Evolutionary conservation across 805 yeast species (phyloP), one percentile per base, ranked within the genome.

Genomic region (Saccharomycopsis babjevae): DNA sequence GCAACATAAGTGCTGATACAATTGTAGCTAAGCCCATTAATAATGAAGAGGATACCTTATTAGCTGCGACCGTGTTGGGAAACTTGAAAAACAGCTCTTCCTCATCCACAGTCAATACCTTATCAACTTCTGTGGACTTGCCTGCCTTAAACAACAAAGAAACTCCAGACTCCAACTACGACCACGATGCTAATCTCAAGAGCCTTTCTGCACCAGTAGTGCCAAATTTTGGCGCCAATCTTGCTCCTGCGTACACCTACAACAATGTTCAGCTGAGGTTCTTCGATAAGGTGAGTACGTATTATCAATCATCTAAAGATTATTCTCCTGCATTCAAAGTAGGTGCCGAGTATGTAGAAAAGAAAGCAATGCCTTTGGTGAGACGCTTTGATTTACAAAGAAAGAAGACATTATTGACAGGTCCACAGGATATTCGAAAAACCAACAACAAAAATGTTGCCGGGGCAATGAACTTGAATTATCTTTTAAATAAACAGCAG

Each of bases 311-410:
- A 3, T 64, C 66, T 32, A 64, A 64, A 50, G 64, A 64, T 34
- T 61, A 59, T 40, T 61, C 62, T 5, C 63, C 66, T 22, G 56
- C 66, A 28, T 64, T 64, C 40, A 64, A 61, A 54, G 60, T 59
- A n/a, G 62, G 64, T 28, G 66, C 66, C 4, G 66, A 64, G 34
- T 64, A 32, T 56, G 64, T 64, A 18, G 66, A 64, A 57, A 64
- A 62, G 39, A 59, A 50, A 55, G 64, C 66, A 15, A 55, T 58
- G 16, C 66, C 66, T 28, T 59, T 64, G 13, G 64, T 64, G 20
- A 52, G 50, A 43, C 58, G 55, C 18, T 57, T 59, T 20, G 64
- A 64, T 30, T 46, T 50, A 30, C 57, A 56, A 55, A 43, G 50
- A 43, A 43, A 43, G 50, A 43, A 43, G 13, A 11, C 16, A 11